Evolutionary conservation across 2,329 filamentous ascomycete species (phyloP).

Genomic region (Mycogone perniciosa): DNA sequence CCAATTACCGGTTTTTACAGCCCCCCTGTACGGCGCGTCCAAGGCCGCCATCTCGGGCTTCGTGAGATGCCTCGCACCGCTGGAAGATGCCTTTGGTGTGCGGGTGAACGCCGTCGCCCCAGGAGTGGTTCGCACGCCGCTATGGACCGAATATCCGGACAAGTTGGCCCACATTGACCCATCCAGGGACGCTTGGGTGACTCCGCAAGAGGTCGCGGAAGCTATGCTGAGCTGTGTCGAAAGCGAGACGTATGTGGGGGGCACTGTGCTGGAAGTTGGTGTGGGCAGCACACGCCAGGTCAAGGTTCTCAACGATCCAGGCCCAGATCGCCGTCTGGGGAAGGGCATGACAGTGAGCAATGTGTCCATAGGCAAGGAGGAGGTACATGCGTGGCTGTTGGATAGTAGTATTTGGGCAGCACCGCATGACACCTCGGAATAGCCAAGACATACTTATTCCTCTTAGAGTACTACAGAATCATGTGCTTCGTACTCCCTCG

Average conservation of each 20-base stretch:
- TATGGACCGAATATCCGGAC: conserved; percentile 27
- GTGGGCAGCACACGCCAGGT: conserved; percentile 6
- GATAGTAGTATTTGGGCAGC: conserved; percentile 5
- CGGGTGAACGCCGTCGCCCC: conserved; percentile 28
- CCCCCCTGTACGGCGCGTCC: conserved; percentile 32
- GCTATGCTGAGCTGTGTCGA: conserved; percentile 26
- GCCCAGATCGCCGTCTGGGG: conserved; percentile 2
- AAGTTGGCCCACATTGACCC: conserved; percentile 22
- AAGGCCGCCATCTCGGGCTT: conserved; percentile 34
- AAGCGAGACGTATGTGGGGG: conserved; percentile 22
- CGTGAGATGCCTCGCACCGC: conserved; percentile 23
- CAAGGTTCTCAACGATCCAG: conserved; percentile 1
- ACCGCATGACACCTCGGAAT: too few relatives aligned
- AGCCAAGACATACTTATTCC: too few relatives aligned
- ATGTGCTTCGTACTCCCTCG: too few relatives aligned
- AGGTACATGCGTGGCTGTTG: conserved; percentile 3
- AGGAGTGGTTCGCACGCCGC: conserved; percentile 23
- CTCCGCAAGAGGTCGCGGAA: conserved; percentile 26
- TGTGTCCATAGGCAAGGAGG: neutral
- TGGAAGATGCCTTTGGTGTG: conserved; percentile 29
- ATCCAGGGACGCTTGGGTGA: conserved; percentile 22
- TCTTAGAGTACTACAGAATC: too few relatives aligned
- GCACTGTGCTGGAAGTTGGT: conserved; percentile 28
- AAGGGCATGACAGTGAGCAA: conserved; percentile 4
- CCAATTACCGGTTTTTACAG: conserved; percentile 21